Evolutionary conservation across 352 stramenopile species (phyloP), one percentile per base, ranked within the genome.

Genomic region (Ophiocytium majus): DNA sequence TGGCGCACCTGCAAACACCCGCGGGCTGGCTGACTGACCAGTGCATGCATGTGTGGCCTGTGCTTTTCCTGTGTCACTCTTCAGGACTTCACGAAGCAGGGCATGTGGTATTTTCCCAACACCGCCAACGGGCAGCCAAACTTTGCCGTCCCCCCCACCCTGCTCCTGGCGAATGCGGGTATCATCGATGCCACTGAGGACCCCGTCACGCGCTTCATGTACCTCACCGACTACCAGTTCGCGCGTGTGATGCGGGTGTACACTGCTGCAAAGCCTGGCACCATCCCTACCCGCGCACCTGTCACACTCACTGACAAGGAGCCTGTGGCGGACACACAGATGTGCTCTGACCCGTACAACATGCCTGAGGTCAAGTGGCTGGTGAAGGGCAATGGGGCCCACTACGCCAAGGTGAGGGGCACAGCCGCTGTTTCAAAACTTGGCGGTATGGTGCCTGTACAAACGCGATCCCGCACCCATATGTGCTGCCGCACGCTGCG

Each of bases 51-150:
- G n/a, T n/a, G n/a, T n/a, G n/a, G n/a, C n/a, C n/a, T n/a, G n/a
- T n/a, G n/a, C n/a, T n/a, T n/a, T n/a, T n/a, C n/a, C n/a, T n/a
- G n/a, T n/a, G n/a, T n/a, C n/a, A n/a, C n/a, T n/a, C n/a, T n/a
- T n/a, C 64, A 76, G 64, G 64, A 76, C 34, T 37, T 37, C 64
- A 76, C 34, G 5, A 76, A 76, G 64, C 31, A 76, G 34, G 64
- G 64, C 31, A 14, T 76, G 5, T 76, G 34, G 31, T 76, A 76
- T 17, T 76, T 76, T 17, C 31, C 64, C 5, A 76, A 76, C 31
- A 5, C 17, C 5, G 5, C 64, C 31, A 17, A 5, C 5, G 64
- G 64, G 5, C 5, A 76, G 34, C 64, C 64, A 17, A 17, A 76
- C 64, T 76, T 76, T 17, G 17, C 64, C 5, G 34, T 10, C 5